phyloP scores from a whole-genome alignment of 768 basidiomycete genomes.

The Serendipita sp. region DNA sequence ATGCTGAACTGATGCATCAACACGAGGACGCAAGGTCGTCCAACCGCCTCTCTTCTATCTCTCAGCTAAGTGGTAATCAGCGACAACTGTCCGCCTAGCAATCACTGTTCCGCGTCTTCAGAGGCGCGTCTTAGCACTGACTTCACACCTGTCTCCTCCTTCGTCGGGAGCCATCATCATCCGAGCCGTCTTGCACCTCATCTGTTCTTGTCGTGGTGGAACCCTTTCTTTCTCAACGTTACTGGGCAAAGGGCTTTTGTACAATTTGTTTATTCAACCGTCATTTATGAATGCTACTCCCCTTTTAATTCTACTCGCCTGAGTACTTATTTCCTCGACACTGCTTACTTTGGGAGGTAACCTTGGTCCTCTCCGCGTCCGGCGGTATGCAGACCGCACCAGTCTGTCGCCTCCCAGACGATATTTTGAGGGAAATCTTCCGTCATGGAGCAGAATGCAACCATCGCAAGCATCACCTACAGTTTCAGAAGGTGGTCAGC shows the following conservation, averaged over 20 bases:
- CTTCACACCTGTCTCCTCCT: neutral
- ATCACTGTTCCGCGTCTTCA: neutral
- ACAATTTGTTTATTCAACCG: too few relatives aligned
- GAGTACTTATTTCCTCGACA: neutral
- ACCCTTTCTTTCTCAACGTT: neutral
- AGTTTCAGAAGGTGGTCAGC: neutral
- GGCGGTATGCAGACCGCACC: neutral
- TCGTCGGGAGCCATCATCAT: neutral
- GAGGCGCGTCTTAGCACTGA: neutral
- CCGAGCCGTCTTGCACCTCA: neutral
- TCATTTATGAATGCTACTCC: neutral
- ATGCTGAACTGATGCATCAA: constrained; percentile 64
- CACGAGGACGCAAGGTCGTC: constrained; percentile 56
- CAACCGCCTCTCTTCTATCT: constrained; percentile 34
- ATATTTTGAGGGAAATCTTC: neutral
- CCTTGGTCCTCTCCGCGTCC: neutral
- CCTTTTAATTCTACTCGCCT: neutral
- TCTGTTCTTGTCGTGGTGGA: neutral
- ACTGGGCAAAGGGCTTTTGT: too few relatives aligned
- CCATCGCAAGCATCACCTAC: neutral
- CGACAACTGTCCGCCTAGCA: constrained; percentile 3
- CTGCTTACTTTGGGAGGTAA: neutral
- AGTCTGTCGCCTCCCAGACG: neutral
- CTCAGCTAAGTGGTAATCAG: neutral
- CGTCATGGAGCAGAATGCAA: neutral